Evolutionary conservation across 2,329 filamentous ascomycete genomes (phyloP), one percentile per base, ranked within the genome.

Genomic region (Trichoderma atroviride): DNA sequence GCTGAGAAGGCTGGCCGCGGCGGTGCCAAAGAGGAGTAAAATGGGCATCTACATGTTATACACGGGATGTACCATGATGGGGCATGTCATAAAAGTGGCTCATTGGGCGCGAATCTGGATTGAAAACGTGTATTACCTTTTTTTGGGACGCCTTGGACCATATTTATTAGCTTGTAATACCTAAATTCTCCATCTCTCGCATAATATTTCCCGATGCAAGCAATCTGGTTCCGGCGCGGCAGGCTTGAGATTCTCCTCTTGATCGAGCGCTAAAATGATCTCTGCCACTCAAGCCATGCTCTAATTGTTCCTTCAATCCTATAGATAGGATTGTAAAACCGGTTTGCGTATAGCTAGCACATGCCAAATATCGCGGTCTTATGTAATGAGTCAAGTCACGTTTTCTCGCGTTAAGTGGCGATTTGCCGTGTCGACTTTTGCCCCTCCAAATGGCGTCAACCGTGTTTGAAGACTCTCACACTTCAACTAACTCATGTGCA

Each of bases 1-100:
- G 90, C 89, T 66, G 92, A 95, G 86, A 92, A 91, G 79, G 86
- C 91, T 68, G 91, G 91, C 72, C 86, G 88, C 71, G 89, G 89
- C 69, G 89, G 89, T 76, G 88, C 83, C 76, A 92, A 92, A 87
- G 89, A 92, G 80, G 89, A 92, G 83, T 92, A 89, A 78, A 77
- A 19, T 22, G 4, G 22, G 19, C 16, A 43, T 43, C 9, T 9
- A 59, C 40, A 50, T 29, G 47, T 37, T 50, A 63, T 43, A 61
- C 47, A 24, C 55, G 35, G 29, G 27, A 57, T 56, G 56, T 60
- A 37, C 40, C 40, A 43, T 55, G 56, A 22, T 57, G 27, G 57
- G 40, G 29, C 29, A 58, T 59, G 43, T 57, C 40, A 43, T 43
- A 55, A 60, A 60, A 63, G 59, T 29, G 31, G 40, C 60, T 65